Evolutionary conservation across 169 alveolate genomes (phyloP), one percentile per base, ranked within the genome.

Genomic region (Plasmodium gaboni): DNA sequence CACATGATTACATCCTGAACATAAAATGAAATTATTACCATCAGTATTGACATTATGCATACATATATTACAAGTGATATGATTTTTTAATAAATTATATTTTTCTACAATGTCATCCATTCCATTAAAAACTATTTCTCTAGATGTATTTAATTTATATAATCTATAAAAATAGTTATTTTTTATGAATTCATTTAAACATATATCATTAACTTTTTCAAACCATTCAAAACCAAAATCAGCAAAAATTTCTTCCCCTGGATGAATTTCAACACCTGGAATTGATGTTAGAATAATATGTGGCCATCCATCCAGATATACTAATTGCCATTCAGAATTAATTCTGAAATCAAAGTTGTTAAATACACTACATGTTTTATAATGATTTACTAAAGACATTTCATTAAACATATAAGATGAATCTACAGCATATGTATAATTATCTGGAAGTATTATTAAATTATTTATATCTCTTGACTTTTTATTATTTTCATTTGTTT

Each of bases 221-320:
- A 96, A 96, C 98, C 98, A 96, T 44, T 93, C 95, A 38, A 93
- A 94, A 10, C 98, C 98, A 85, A 96, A 96, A 74, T 96, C 98
- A 7, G 98, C 98, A 63, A 96, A 92, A 6, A 96, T 93, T 70
- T 96, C 98, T 65, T 96, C 98, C 1, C 98, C 98, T n/a, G 97
- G 94, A 22, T 93, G 71, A 24, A 95, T 93, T 59, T 94, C 95
- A 22, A 95, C 93, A 7, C 96, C 95, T 51, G 95, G 93, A 38
- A 93, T 95, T 9, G 97, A 93, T 15, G 97, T 95, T 26, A 95
- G 92, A 70, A 95, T 93, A 6, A 95, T 93, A 73, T 95, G 97
- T n/a, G 97, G 97, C 97, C 97, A 95, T 9, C 97, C 97, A 74
- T 95, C 97, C 10, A 95, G 65, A 42, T 94, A 94, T 28, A 95